phyloP scores from a whole-genome alignment of 108 stramenopile species.

The Stephanodiscus minutulus region DNA sequence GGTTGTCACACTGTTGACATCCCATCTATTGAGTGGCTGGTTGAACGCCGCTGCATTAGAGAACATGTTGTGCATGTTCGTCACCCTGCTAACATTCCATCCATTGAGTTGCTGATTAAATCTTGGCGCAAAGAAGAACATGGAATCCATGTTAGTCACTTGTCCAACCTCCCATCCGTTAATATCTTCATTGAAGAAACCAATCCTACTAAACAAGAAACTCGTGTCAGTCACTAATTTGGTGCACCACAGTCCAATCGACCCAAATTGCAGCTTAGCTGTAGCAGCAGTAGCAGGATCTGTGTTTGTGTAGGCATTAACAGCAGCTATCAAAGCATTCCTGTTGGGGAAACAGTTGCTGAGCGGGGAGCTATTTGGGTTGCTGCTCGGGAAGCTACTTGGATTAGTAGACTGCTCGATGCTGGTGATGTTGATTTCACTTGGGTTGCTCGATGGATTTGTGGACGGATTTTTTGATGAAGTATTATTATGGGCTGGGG shows the following conservation, averaged over 20 bases:
- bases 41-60: not conserved
- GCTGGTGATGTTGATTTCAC: no score
- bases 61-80: not conserved
- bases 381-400: no score
- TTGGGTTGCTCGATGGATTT: no score
- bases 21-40: not conserved
- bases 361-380: no score
- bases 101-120: not conserved
- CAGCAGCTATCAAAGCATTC: no score
- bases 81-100: not conserved
- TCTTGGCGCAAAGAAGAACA: not conserved
- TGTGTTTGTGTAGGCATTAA: no score
- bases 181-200: not conserved
- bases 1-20: not conserved
- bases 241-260: not conserved
- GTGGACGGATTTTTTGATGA: no score
- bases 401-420: no score
- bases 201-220: not conserved
- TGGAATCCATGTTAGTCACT: not conserved
- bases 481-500: no score
- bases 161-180: not conserved
- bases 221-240: not conserved
- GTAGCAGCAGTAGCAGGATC: not conserved
- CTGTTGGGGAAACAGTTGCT: no score
- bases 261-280: no score